These are phyloP conservation scores for Annona cherimola DNA, from an alignment of 164 flowering plant species.

Conservation along the genomic window DNA sequence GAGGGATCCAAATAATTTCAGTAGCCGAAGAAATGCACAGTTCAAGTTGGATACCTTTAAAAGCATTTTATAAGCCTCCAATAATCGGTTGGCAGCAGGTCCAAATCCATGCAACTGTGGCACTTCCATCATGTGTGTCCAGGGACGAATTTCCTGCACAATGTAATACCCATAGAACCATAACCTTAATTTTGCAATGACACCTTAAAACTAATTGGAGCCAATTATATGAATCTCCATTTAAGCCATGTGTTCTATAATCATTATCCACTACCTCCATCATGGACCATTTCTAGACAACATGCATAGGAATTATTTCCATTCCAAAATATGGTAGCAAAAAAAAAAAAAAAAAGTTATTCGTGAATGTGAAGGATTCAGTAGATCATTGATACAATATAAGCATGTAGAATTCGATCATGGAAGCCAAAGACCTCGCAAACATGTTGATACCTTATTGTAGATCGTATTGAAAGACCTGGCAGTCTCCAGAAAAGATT, in stretches of 20 bases:
- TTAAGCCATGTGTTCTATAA: no score
- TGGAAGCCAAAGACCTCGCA: neutral
- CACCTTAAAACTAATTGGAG: neutral
- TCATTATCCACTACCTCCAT: no score
- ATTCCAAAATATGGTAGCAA: neutral
- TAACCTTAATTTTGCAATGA: no score
- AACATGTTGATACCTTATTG: constrained; percentile 59
- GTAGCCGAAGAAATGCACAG: neutral
- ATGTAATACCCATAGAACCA: neutral
- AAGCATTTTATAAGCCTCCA: constrained; percentile 95
- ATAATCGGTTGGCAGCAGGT: constrained; percentile 88
- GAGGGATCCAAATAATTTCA: neutral
- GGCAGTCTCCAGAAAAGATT: constrained; percentile 93
- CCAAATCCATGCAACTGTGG: constrained; percentile 99
- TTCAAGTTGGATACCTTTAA: constrained; percentile 52
- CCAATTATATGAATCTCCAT: neutral
- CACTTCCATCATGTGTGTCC: constrained; percentile 99
- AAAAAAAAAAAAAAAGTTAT: neutral
- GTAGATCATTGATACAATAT: neutral
- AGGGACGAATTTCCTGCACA: constrained; percentile 86
- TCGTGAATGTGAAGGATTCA: neutral
- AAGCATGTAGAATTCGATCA: neutral
- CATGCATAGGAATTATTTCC: no score
- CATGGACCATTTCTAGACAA: no score
- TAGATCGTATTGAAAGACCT: constrained; percentile 81